Percentiles rank a stretch among this genome's conserved stretches.
Evolutionary conservation across 2,329 filamentous ascomycete species (phyloP).

Genomic region (Aspergillus thermomutatus): DNA sequence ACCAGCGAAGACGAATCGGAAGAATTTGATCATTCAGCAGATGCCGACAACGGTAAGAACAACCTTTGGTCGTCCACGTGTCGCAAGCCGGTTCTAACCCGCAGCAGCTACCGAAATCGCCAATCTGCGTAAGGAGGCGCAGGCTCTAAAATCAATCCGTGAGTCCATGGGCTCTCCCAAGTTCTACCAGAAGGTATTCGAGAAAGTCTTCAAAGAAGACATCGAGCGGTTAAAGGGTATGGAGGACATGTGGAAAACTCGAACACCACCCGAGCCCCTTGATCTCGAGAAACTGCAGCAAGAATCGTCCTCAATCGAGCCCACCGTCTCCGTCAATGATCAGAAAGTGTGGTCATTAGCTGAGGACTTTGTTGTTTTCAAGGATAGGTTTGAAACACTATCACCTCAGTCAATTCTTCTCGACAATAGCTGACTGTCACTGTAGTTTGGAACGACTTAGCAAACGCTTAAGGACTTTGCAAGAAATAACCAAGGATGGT

Average conservation of each 20-base stretch:
- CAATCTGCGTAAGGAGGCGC: conserved; percentile 78
- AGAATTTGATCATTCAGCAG: conserved; percentile 73
- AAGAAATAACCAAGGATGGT: conserved; percentile 46
- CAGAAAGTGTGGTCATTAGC: conserved; percentile 76
- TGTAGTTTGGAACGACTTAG: conserved; percentile 68
- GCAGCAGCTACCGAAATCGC: conserved; percentile 70
- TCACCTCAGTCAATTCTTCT: not conserved
- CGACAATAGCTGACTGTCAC: conserved; percentile 13
- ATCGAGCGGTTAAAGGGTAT: conserved; percentile 78
- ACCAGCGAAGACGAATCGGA: conserved; percentile 80
- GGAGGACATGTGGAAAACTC: conserved; percentile 94
- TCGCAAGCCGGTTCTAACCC: conserved; percentile 16
- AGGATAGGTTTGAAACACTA: conserved; percentile 57
- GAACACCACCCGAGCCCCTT: conserved; percentile 69
- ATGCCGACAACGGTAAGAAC: conserved; percentile 69
- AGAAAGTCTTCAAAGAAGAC: conserved; percentile 88
- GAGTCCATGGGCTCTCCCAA: conserved; percentile 72
- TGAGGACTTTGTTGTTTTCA: conserved; percentile 84
- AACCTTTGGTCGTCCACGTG: not conserved
- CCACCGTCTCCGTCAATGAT: conserved; percentile 59
- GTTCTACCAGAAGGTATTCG: conserved; percentile 77
- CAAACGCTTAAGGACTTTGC: conserved; percentile 65
- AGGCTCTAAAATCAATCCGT: conserved; percentile 78
- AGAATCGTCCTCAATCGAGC: conserved; percentile 50
- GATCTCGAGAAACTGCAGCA: conserved; percentile 62